Conservation (phyloP, 2,329 filamentous ascomycete genomes). For the Nemania abortiva region DNA sequence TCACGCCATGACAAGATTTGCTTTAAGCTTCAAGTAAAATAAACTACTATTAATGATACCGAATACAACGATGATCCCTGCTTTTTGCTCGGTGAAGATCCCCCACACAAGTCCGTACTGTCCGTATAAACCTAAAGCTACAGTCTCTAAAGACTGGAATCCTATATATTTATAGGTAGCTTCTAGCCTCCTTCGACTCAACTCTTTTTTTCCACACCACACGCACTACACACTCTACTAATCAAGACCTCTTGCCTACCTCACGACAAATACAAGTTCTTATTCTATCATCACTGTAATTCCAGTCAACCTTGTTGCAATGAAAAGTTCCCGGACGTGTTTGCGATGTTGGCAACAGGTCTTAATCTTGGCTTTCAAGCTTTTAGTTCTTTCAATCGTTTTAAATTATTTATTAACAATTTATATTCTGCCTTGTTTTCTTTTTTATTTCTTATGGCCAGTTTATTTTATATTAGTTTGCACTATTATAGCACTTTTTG, state of each 20-base stretch:
- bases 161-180: conserved; percentile 32
- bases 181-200: conserved; percentile 27
- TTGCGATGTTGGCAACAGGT: conserved; percentile 34
- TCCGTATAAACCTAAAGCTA: conserved; percentile 29
- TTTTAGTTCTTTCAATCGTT: conserved; percentile 32
- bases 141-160: conserved; percentile 28
- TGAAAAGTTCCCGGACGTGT: conserved; percentile 36
- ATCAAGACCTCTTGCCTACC: conserved; percentile 30
- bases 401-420: conserved; percentile 28
- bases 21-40: background rate
- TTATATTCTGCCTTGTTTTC: conserved; percentile 28
- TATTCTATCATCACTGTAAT: conserved; percentile 25
- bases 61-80: too few species aligned
- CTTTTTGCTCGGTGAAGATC: too few species aligned
- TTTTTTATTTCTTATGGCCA: conserved; percentile 28
- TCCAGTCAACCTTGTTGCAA: conserved; percentile 31
- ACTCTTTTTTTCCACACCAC: conserved; percentile 26
- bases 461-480: conserved; percentile 32
- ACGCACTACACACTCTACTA: conserved; percentile 30
- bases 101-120: too few species aligned
- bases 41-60: background rate
- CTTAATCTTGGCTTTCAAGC: conserved; percentile 34
- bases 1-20: background rate
- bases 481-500: conserved; percentile 23
- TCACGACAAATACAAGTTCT: conserved; percentile 34